These are phyloP conservation scores for Endogone sp. DNA, from an alignment of 192 early-diverging fungal species.

Conservation along the genomic window DNA sequence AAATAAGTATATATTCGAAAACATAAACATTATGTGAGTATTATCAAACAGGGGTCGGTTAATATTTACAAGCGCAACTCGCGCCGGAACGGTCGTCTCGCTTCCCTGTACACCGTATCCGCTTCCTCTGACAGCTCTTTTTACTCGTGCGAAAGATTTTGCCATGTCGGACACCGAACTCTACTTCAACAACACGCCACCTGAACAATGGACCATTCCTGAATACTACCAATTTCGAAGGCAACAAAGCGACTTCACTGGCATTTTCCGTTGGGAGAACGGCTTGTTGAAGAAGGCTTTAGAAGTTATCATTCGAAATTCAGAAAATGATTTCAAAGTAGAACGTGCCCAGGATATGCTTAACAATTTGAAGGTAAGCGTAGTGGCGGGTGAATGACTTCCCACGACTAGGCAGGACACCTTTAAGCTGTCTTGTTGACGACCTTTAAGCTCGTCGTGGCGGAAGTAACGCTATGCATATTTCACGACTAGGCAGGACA, in stretches of 20 bases:
- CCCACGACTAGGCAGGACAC: slow-evolving; percentile 6
- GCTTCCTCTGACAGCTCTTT: too few species aligned
- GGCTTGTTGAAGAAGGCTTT: slow-evolving; percentile 9
- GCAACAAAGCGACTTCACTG: slow-evolving; percentile 10
- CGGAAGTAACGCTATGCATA: slow-evolving; percentile 2
- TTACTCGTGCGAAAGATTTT: too few species aligned
- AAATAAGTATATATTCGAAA: too few species aligned
- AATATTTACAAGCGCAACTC: too few species aligned
- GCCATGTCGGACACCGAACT: too few species aligned
- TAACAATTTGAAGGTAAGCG: slow-evolving; percentile 9
- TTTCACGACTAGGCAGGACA: neutral
- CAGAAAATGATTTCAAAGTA: slow-evolving; percentile 6
- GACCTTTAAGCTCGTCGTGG: slow-evolving; percentile 11
- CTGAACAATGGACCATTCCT: slow-evolving; percentile 7
- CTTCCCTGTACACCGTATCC: too few species aligned
- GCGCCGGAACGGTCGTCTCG: too few species aligned
- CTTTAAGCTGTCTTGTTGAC: neutral
- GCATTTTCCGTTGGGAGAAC: slow-evolving; percentile 13
- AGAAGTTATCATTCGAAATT: slow-evolving; percentile 7
- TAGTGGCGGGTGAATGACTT: neutral
- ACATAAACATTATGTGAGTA: too few species aligned
- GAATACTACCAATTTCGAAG: slow-evolving; percentile 19
- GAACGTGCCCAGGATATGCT: neutral
- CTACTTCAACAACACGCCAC: slow-evolving; percentile 5
- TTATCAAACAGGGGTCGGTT: too few species aligned